These are phyloP conservation scores for Fibroporia radiculosa DNA, from an alignment of 768 basidiomycete genomes.

Conservation along the genomic window DNA sequence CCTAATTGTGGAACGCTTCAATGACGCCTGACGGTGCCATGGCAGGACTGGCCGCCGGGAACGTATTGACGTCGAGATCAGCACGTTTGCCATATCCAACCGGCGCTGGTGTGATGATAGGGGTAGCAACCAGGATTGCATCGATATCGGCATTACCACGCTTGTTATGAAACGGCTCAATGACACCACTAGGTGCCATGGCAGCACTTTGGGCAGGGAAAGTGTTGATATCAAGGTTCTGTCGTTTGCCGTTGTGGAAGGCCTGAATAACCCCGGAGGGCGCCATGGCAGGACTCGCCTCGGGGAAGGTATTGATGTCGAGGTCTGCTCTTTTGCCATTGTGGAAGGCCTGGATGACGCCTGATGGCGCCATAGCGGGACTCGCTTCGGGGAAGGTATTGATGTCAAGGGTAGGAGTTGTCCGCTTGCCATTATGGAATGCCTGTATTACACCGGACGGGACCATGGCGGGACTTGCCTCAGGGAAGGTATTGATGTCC, in stretches of 20 bases:
- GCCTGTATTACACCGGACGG: conserved; percentile 24
- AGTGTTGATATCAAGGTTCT: conserved; percentile 11
- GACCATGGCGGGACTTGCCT: conserved; percentile 27
- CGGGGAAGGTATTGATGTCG: conserved; percentile 25
- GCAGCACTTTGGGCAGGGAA: conserved; percentile 27
- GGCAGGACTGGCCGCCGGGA: conserved; percentile 25
- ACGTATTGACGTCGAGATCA: conserved; percentile 19
- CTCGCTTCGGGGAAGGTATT: conserved; percentile 21
- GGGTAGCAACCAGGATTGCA: conserved; percentile 12
- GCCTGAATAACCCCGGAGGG: conserved; percentile 10
- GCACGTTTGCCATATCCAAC: conserved; percentile 18
- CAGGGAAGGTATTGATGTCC: conserved; percentile 22
- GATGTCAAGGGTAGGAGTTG: conserved; percentile 11
- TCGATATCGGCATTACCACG: conserved; percentile 14
- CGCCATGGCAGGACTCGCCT: conserved; percentile 24
- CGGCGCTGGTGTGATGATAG: conserved; percentile 13
- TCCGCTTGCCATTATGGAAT: conserved; percentile 10
- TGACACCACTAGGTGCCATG: conserved; percentile 29
- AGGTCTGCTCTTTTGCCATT: conserved; percentile 20
- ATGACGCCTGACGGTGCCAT: conserved; percentile 21
- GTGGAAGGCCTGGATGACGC: conserved; percentile 13
- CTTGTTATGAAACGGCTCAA: conserved; percentile 8
- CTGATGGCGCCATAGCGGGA: conserved; percentile 13
- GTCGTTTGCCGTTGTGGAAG: conserved; percentile 11
- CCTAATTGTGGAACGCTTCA: conserved; percentile 8